Conservation (phyloP, 73 alveolate species). For the Durusdinium trenchii region DNA sequence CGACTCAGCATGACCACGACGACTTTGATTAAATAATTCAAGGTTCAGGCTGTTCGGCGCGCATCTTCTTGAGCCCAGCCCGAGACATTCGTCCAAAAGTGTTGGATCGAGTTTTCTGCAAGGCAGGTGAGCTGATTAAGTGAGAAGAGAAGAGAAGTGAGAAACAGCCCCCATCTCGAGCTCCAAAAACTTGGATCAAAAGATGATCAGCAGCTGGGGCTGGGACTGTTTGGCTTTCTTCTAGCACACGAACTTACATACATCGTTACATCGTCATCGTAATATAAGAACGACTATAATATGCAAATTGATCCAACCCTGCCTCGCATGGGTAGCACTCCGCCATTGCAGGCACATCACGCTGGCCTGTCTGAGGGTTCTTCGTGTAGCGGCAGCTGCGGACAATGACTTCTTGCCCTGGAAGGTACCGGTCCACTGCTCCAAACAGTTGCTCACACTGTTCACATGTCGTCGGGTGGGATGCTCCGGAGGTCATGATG, state of each 20-base stretch:
- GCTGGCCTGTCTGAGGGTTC: not conserved
- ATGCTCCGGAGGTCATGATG: not conserved
- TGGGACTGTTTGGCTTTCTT: no score
- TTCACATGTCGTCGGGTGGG: not conserved
- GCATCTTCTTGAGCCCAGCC: not conserved
- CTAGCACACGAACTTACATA: no score
- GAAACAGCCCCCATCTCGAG: not conserved
- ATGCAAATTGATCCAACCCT: not conserved
- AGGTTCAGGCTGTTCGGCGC: not conserved
- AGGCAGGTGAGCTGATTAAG: no score
- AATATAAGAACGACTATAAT: not conserved
- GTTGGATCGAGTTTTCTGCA: slow-evolving; percentile 34
- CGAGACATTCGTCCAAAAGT: not conserved
- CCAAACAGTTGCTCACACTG: slow-evolving; percentile 10
- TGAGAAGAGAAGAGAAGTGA: no score
- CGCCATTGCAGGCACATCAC: not conserved
- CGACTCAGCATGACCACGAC: not conserved
- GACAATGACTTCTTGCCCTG: not conserved
- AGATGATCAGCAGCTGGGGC: no score
- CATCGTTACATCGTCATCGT: no score
- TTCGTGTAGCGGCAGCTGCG: not conserved
- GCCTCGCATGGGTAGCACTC: slow-evolving; percentile 17
- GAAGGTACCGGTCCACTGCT: not conserved
- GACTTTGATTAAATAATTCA: not conserved
- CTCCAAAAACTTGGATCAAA: no score